These are phyloP conservation scores for Saxophila tyrrhenica DNA, from an alignment of 495 filamentous ascomycete genomes.

Conservation along the genomic window DNA sequence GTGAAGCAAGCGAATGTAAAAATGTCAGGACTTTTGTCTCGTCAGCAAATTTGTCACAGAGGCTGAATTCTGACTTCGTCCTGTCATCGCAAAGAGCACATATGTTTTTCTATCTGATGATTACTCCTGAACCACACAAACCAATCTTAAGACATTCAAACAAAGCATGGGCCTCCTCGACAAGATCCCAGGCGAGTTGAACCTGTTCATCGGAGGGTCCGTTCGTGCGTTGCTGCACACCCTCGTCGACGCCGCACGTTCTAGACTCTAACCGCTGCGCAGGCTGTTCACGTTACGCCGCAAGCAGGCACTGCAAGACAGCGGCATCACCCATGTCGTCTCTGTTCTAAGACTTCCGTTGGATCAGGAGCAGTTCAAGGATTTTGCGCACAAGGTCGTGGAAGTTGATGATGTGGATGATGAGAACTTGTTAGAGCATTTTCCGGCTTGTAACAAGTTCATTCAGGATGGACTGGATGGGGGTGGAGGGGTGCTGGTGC, in stretches of 20 bases:
- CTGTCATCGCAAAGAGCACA: no score
- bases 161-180: slow-evolving; percentile 31
- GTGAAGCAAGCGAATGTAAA: no score
- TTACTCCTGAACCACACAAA: no score
- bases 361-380: slow-evolving; percentile 40
- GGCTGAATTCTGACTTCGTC: not conserved
- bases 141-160: no score
- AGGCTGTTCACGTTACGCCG: slow-evolving; percentile 70
- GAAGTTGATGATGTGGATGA: slow-evolving; percentile 82
- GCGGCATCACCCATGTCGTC: slow-evolving; percentile 82
- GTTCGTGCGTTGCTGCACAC: slow-evolving; percentile 23
- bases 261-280: slow-evolving; percentile 14
- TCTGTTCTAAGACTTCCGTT: slow-evolving; percentile 59
- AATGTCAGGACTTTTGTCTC: no score
- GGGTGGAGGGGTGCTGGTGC: slow-evolving; percentile 58
- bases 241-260: not conserved
- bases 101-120: no score
- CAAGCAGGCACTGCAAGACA: slow-evolving; percentile 50
- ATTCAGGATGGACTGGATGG: slow-evolving; percentile 64
- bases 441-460: slow-evolving; percentile 64
- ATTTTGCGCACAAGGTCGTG: slow-evolving; percentile 61
- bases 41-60: not conserved
- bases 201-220: slow-evolving; percentile 79
- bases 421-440: slow-evolving; percentile 71
- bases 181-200: slow-evolving; percentile 54